A percentile compares a stretch with the other conserved stretches of the same genome.
These are phyloP conservation scores for Rhodamnia rubescens DNA, from an alignment of 345 rosid species.

Conservation along the genomic window DNA sequence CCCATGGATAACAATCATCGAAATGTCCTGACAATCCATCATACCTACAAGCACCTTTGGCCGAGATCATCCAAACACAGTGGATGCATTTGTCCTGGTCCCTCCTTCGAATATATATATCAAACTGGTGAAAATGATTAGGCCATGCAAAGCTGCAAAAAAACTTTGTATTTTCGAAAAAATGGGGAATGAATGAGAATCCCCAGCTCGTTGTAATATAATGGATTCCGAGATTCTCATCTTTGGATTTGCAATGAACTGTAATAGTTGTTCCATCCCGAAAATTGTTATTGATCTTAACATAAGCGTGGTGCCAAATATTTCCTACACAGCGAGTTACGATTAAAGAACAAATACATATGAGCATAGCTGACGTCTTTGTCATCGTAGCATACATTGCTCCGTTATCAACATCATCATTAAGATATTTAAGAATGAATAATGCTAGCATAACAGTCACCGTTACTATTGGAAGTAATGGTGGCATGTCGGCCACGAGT, in stretches of 20 bases:
- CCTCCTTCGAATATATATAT: background rate
- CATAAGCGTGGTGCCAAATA: fast-evolving
- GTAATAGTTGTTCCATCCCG: background rate
- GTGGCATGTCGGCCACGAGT: too few relatives aligned
- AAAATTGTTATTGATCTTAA: background rate
- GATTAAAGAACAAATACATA: background rate
- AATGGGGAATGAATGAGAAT: background rate
- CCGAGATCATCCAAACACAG: background rate
- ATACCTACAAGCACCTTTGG: background rate
- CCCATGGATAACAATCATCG: background rate
- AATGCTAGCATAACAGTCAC: background rate
- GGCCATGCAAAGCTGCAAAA: background rate
- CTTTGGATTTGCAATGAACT: background rate
- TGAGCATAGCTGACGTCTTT: background rate
- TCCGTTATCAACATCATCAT: background rate
- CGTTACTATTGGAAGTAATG: too few relatives aligned
- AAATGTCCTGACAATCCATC: background rate
- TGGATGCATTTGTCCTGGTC: background rate
- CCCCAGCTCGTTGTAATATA: background rate
- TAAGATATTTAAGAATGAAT: background rate
- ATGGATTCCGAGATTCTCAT: background rate
- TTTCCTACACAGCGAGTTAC: background rate
- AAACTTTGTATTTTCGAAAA: background rate
- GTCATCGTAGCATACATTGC: background rate
- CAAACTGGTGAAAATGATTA: background rate